Evolutionary conservation across 73 alveolate species (phyloP).

Genomic region (Effrenium voratum): DNA sequence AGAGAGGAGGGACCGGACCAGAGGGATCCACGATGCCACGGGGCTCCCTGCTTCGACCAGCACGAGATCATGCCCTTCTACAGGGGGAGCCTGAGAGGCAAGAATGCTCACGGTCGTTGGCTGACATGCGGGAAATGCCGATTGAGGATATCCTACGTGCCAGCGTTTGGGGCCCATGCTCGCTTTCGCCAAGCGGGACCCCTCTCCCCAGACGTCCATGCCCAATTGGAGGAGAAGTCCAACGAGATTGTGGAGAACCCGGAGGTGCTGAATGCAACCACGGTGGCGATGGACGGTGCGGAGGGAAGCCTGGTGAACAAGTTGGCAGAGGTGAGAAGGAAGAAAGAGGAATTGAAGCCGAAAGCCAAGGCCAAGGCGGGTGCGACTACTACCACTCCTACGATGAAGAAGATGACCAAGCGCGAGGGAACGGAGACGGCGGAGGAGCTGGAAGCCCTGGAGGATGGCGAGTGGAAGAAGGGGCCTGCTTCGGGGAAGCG

Average conservation of each 20-base stretch:
- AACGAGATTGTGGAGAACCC: neutral
- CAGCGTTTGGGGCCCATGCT: neutral
- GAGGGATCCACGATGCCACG: neutral
- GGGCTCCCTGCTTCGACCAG: neutral
- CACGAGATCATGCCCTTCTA: neutral
- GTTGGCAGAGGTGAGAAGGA: neutral
- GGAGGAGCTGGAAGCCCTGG: neutral
- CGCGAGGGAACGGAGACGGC: neutral
- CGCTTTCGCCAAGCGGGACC: neutral
- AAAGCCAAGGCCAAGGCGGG: neutral
- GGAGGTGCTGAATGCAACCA: neutral
- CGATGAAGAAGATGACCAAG: neutral
- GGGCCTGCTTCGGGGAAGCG: neutral
- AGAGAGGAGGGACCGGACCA: neutral
- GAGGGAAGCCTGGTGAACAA: neutral
- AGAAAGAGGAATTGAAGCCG: neutral
- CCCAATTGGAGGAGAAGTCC: neutral
- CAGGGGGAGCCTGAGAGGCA: neutral
- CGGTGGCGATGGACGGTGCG: neutral
- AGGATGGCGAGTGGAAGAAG: neutral
- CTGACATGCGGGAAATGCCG: neutral
- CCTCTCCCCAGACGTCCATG: neutral
- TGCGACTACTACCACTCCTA: neutral
- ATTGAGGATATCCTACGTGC: neutral
- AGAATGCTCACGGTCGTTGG: neutral